These are phyloP conservation scores for Neonectria sp. DNA, from an alignment of 2,329 filamentous ascomycete species.

Conservation along the genomic window DNA sequence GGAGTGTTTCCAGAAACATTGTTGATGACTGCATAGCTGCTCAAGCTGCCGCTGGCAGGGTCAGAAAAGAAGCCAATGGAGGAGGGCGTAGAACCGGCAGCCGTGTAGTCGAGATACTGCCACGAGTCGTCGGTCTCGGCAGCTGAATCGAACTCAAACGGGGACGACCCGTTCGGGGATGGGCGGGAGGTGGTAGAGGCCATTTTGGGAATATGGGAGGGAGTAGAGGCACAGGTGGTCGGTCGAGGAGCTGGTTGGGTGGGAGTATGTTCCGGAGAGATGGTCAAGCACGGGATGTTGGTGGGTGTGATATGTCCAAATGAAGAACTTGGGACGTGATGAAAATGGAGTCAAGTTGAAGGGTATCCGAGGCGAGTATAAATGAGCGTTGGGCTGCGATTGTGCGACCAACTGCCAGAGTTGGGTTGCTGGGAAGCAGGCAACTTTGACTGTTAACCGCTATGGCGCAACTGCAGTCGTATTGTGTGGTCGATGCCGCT, in stretches of 20 bases:
- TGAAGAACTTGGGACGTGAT: not conserved
- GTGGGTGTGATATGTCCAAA: not conserved
- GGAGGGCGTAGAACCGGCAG: constrained; percentile 52
- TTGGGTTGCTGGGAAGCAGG: not conserved
- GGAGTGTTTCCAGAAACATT: constrained; percentile 49
- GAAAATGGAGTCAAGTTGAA: not conserved
- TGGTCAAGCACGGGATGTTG: not conserved
- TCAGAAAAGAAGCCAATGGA: constrained; percentile 65
- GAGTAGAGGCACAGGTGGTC: not conserved
- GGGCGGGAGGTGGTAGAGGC: constrained; percentile 58
- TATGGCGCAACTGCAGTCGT: constrained; percentile 1
- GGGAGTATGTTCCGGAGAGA: not conserved
- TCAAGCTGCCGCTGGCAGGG: constrained; percentile 66
- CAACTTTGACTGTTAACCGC: constrained; percentile 8
- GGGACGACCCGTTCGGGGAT: constrained; percentile 56
- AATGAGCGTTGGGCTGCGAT: not conserved
- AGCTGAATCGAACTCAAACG: constrained; percentile 57
- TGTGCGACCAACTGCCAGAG: constrained; percentile 26
- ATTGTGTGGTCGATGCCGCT: not conserved
- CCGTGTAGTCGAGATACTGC: constrained; percentile 59
- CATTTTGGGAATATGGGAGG: constrained; percentile 41
- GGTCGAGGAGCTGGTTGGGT: not conserved
- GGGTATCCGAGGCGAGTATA: constrained; percentile 1
- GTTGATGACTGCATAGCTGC: constrained; percentile 65
- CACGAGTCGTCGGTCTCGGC: constrained; percentile 62